Conservation (phyloP, 2,329 filamentous ascomycete genomes). For the Diaporthe aspalathi region DNA sequence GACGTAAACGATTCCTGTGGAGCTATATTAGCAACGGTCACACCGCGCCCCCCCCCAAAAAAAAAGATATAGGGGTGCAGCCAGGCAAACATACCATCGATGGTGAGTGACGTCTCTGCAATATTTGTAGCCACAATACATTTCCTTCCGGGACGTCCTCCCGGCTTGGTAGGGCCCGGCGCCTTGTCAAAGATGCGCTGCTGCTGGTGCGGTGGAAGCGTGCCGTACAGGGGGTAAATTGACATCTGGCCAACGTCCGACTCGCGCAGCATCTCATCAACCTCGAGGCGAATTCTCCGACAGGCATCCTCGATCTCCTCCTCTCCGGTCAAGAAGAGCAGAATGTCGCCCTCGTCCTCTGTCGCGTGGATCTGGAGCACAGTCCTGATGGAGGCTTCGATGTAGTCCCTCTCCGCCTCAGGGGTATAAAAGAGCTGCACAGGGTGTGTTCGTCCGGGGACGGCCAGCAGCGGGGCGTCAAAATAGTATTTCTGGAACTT, state of each 20-base stretch:
- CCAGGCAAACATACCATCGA: conserved; percentile 74
- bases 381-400: conserved; percentile 93
- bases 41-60: too few species aligned
- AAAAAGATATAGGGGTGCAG: background rate
- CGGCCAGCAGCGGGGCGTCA: conserved; percentile 90
- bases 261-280: conserved; percentile 91
- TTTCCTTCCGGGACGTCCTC: conserved; percentile 90
- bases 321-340: conserved; percentile 96
- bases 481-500: conserved; percentile 99
- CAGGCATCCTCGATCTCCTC: conserved; percentile 98
- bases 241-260: conserved; percentile 89
- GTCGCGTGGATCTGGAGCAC: conserved; percentile 96
- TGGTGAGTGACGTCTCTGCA: conserved; percentile 96
- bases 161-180: conserved; percentile 76
- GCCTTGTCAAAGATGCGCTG: conserved; percentile 95
- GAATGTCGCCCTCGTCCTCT: conserved; percentile 90
- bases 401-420: conserved; percentile 94
- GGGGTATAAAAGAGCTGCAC: conserved; percentile 99
- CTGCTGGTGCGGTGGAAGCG: conserved; percentile 90
- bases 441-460: conserved; percentile 93
- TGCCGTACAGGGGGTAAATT: conserved; percentile 94
- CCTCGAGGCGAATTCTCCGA: conserved; percentile 89
- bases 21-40: conserved; percentile 5
- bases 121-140: conserved; percentile 97
- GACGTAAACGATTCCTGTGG: conserved; percentile 83